phyloP scores from a whole-genome alignment of 352 stramenopile species.

The Phytophthora uliginosa region DNA sequence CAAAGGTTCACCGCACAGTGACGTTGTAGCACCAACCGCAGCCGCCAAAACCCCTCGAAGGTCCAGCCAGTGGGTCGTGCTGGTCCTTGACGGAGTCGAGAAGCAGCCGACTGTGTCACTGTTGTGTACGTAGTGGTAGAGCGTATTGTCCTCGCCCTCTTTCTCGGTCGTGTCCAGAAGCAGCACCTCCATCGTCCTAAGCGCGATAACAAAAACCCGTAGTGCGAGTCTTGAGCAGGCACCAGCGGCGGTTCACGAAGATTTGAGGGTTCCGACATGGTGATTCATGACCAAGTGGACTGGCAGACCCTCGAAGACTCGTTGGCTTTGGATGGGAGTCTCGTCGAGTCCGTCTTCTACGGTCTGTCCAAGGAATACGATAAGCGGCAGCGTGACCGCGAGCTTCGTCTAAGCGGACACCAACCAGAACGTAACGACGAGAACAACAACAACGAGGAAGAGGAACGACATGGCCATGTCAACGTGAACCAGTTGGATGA shows the following conservation, averaged over 20 bases:
- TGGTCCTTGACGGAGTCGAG: constrained; percentile 5
- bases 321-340: constrained; percentile 56
- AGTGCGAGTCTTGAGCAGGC: constrained; percentile 8
- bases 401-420: constrained; percentile 3
- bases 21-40: constrained; percentile 56
- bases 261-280: constrained; percentile 26
- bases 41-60: constrained; percentile 70
- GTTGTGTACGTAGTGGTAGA: constrained; percentile 50
- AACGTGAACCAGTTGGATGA: constrained; percentile 42
- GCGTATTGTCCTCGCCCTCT: constrained; percentile 75
- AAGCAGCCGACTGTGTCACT: constrained; percentile 16
- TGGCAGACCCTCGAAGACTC: constrained; percentile 59
- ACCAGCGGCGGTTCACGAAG: constrained; percentile 24
- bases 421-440: neutral
- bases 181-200: constrained; percentile 54
- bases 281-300: constrained; percentile 55
- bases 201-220: constrained; percentile 3
- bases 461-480: neutral
- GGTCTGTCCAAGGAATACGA: constrained; percentile 43
- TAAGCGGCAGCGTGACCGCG: constrained; percentile 20
- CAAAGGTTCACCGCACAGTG: constrained; percentile 60
- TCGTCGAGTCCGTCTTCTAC: constrained; percentile 68
- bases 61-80: constrained; percentile 41
- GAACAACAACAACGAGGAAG: constrained; percentile 2
- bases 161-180: constrained; percentile 73